phyloP scores from a whole-genome alignment of 2,329 filamentous ascomycete genomes.

The Fusarium proliferatum region DNA sequence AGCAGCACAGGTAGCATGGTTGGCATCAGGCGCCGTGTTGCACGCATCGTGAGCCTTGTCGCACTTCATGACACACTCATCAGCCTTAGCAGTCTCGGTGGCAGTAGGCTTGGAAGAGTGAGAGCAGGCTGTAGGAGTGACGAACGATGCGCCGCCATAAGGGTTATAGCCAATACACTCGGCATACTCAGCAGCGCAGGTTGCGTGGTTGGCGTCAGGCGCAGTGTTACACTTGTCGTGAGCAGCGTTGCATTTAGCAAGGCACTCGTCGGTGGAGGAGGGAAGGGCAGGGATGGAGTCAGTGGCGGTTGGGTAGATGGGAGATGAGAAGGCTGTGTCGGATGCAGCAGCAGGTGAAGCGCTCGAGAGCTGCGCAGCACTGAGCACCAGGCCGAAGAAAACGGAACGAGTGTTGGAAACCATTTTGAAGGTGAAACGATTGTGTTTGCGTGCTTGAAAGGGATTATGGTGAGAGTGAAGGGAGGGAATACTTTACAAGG shows the following conservation, averaged over 20 bases:
- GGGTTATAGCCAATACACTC: background rate
- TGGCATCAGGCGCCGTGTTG: background rate
- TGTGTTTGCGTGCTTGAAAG: background rate
- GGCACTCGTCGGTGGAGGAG: conserved; percentile 1
- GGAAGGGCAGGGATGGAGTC: background rate
- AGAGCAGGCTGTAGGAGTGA: conserved; percentile 4
- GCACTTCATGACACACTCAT: background rate
- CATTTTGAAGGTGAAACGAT: background rate
- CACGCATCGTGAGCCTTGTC: background rate
- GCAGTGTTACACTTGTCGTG: background rate
- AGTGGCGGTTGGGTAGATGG: conserved; percentile 10
- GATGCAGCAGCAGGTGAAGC: background rate
- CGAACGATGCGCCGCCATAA: too few relatives aligned
- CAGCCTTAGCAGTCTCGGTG: background rate
- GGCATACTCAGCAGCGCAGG: background rate
- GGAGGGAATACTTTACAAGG: background rate
- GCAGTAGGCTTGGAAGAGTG: background rate
- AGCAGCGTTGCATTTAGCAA: conserved; percentile 1
- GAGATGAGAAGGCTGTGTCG: background rate
- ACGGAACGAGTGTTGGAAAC: conserved; percentile 19
- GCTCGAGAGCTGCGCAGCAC: conserved; percentile 5
- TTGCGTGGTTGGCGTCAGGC: conserved; percentile 9
- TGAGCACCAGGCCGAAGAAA: conserved; percentile 8
- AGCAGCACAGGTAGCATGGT: conserved; percentile 3
- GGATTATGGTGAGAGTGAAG: background rate